A percentile compares a stretch with the other conserved stretches of the same genome.
Conservation (phyloP, 2,329 filamentous ascomycete species). For the Fusarium subtropicale region DNA sequence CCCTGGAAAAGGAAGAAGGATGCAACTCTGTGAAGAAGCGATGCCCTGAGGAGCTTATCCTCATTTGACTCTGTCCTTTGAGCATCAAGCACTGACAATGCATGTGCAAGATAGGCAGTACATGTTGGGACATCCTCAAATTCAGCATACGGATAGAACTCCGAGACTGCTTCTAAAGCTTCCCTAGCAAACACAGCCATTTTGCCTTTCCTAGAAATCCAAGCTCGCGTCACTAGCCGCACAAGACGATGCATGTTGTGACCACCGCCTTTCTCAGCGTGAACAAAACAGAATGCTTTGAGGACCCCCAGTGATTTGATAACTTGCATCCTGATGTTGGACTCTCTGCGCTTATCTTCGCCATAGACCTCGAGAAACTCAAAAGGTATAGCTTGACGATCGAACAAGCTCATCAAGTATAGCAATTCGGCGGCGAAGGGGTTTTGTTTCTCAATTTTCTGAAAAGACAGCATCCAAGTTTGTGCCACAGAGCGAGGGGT, state of each 20-base stretch:
- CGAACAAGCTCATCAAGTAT: conserved; percentile 50
- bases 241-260: conserved; percentile 52
- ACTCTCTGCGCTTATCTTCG: fast-evolving
- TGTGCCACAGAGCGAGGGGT: conserved; percentile 44
- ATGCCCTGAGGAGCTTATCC: conserved; percentile 19
- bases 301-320: conserved; percentile 26
- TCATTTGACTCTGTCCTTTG: conserved; percentile 20
- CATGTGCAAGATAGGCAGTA: conserved; percentile 44
- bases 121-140: conserved; percentile 37
- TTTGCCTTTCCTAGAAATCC: conserved; percentile 35
- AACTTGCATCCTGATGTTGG: not conserved
- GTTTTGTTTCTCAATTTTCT: conserved; percentile 47
- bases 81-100: conserved; percentile 30
- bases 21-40: conserved; percentile 18
- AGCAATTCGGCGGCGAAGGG: conserved; percentile 48
- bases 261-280: conserved; percentile 15
- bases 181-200: conserved; percentile 24
- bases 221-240: conserved; percentile 50
- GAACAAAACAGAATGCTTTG: conserved; percentile 49
- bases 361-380: conserved; percentile 32
- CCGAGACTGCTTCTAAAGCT: conserved; percentile 40
- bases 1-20: not conserved
- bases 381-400: conserved; percentile 48
- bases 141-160: conserved; percentile 34
- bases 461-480: conserved; percentile 53